A percentile compares a stretch with the other conserved stretches of the same genome.
Conservation (phyloP, 1,139 yeast species). For the Blastobotrys proliferans region DNA sequence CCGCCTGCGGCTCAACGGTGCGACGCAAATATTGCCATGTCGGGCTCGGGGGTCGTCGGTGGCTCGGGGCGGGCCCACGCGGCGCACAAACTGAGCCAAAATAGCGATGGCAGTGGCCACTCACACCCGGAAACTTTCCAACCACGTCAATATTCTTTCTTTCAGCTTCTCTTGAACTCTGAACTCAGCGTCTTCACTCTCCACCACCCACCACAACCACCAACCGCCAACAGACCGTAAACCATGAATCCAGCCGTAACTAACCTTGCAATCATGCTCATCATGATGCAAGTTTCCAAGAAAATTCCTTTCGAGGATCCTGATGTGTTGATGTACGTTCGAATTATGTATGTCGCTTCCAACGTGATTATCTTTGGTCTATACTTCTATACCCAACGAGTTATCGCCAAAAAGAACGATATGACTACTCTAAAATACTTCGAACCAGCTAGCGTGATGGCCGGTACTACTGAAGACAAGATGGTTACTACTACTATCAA, state of each 20-base stretch:
- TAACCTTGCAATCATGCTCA: slow-evolving; percentile 86
- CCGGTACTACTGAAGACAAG: slow-evolving; percentile 70
- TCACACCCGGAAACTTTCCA: neutral
- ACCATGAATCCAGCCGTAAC: slow-evolving; percentile 66
- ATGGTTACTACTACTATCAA: slow-evolving; percentile 84
- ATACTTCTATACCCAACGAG: slow-evolving; percentile 59
- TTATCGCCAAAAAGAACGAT: slow-evolving; percentile 71
- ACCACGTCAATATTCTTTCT: slow-evolving; percentile 2
- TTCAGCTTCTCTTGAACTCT: neutral
- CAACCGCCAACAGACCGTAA: neutral
- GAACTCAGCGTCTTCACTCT: neutral
- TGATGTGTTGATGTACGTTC: slow-evolving; percentile 64
- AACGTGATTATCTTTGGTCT: slow-evolving; percentile 62
- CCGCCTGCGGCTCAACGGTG: too few species aligned
- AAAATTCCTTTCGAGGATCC: slow-evolving; percentile 88
- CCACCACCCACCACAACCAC: neutral
- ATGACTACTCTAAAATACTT: slow-evolving; percentile 88
- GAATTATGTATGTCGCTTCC: slow-evolving; percentile 66
- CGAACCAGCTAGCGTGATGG: slow-evolving; percentile 77
- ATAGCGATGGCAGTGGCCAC: too few species aligned
- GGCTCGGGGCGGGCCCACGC: too few species aligned
- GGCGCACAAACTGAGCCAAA: too few species aligned
- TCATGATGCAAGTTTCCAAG: slow-evolving; percentile 95
- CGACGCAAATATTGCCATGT: too few species aligned
- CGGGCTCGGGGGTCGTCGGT: too few species aligned